Base-by-base conservation (phyloP, 2,329 filamentous ascomycete species). In the Periglandula ipomoeae region DNA sequence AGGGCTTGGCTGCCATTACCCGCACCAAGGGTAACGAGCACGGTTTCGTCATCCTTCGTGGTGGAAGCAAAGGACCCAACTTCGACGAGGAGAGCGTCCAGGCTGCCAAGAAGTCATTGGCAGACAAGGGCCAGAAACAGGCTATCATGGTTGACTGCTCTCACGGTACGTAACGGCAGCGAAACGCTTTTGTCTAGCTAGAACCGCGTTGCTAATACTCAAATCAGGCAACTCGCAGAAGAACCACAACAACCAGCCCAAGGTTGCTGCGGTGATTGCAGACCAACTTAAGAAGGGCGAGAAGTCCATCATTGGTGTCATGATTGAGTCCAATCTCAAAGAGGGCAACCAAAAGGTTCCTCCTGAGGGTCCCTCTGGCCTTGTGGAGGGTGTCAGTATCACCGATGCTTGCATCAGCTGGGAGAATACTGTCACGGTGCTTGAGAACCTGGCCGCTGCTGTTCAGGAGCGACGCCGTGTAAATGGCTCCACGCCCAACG, bases 111-210 rank as follows among this genome's bases (percentile, higher is more conserved):
- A 86, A 90, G 65, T 81, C 81, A 2, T 70, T 98, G 60, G 73
- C 70, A 56, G 85, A 87, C 70, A 95, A 95, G 79, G 83, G 83
- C 52, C 85, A 93, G 65, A 85, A 84, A 62, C 78, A 89, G 69
- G 85, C 90, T 55, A 85, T 98, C 71, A 98, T 98, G 93, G 82
- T 98, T 50, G 93, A 98, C 70, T 98, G 93, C 77, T 96, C 90
- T 20, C 93, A 98, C 65, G 93, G 87, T 89, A 72, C 49, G 79
- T 65, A 27, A 15, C 11, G n/a, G 30, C 24, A 23, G 17, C 43
- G 13, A 3, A 4, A 10, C 9, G 6, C 22, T 13, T 2, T 15
- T 7, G 13, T 10, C 32, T 32, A 15, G 30, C 6, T 0, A n/a
- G 13, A n/a, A 22, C 2, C 7, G 6, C 5, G 13, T 17, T 5